Conservation (phyloP, 2,329 filamentous ascomycete species). For the Fusarium sulawesiense region DNA sequence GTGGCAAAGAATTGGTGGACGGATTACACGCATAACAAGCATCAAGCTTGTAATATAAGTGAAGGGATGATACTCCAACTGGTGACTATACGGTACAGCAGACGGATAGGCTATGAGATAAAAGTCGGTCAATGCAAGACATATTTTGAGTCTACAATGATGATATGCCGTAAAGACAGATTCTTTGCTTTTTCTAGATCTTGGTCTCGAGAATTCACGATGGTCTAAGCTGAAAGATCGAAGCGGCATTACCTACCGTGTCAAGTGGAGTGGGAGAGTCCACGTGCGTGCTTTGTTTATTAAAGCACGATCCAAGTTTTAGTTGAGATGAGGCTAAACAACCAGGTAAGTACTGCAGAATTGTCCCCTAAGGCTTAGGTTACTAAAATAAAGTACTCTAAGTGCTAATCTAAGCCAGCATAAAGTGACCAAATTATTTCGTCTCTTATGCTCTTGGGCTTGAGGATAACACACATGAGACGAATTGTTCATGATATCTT, state of each 20-base stretch:
- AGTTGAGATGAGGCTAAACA: not conserved
- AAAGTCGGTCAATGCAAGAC: conserved; percentile 34
- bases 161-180: not conserved
- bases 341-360: too few relatives aligned
- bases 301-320: conserved; percentile 16
- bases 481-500: not conserved
- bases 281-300: not conserved
- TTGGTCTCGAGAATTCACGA: not conserved
- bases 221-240: conserved; percentile 13
- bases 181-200: not conserved
- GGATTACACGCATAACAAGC: conserved; percentile 21
- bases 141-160: conserved; percentile 2
- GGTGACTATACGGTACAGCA: not conserved
- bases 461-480: not conserved
- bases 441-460: too few relatives aligned
- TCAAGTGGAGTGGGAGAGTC: conserved; percentile 1
- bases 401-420: too few relatives aligned
- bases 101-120: conserved; percentile 4
- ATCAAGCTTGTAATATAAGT: conserved; percentile 25
- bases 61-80: not conserved
- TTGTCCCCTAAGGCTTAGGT: too few relatives aligned
- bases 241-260: not conserved
- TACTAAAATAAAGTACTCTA: too few relatives aligned
- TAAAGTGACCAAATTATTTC: too few relatives aligned
- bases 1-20: conserved; percentile 19